Base-by-base conservation (phyloP, 208 protist species). In the Acanthamoeba castellanii region DNA sequence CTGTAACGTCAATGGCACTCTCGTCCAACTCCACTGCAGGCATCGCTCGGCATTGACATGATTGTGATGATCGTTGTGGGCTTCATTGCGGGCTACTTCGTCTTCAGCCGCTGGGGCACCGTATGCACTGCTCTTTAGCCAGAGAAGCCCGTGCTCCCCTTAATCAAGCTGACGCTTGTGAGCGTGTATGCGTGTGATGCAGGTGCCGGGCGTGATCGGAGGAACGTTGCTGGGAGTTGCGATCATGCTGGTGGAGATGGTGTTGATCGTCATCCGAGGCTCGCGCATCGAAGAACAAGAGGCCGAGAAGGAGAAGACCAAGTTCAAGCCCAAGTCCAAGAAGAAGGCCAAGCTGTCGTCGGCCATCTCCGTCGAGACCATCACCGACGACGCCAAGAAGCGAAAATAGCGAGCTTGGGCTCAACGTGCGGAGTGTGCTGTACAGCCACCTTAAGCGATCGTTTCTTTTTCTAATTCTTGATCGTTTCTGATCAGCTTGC, bases 211-310 rank as follows among this genome's bases (percentile, higher is more conserved):
- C 85, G 85, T 92, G 61, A 72, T 92, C 34, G 85, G 61, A n/a
- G 85, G 85, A 1, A 74, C 64, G 30, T 16, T 92, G n/a, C 8
- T 47, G 30, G 50, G 20, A 0, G 64, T 92, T 1, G 85, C 37
- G 18, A 72, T 92, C 37, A 92, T 92, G 85, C 47, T 92, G 13
- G 85, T 92, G 22, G 85, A 92, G 64, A 92, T 92, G 85, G 32
- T 47, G 34, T 27, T 92, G 20, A 76, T 92, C 55, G 64, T 92
- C 25, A 92, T 92, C 4, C 55, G 85, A n/a, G 85, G 85, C 16
- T 76, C 61, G 27, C 55, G 45, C 34, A 92, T 76, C 47, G 85
- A 92, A 27, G 27, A 30, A 1, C 37, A 72, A n/a, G 85, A 92
- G 57, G 85, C 47, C 59, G 32, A 92, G 85, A 47, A 45, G 20